Base-by-base conservation (phyloP, 495 filamentous ascomycete species). In the Penicillium riverlandense region DNA sequence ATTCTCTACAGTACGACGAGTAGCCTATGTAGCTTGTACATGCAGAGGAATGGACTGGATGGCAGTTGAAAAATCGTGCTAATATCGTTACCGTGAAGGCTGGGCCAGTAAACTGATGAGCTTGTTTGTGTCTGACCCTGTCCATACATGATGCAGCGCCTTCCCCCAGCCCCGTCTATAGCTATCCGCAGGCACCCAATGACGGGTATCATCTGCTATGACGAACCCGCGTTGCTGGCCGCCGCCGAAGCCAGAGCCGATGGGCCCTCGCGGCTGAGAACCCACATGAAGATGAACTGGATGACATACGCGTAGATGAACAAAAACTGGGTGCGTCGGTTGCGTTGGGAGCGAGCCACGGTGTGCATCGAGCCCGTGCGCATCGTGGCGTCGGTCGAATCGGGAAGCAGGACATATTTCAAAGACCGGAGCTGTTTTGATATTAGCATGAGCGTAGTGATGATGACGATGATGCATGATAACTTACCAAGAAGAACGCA, bases 281-380 rank as follows among this genome's bases (percentile, higher is more conserved):
- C 78, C 84, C 92, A 91, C 87, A 96, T 96, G 61, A 96, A 95
- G 43, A 90, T 57, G 38, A 97, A 80, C 65, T 98, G 92, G 41
- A 96, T 83, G 11, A 90, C 71, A 64, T 97, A 98, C 33, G 88
- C 86, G 69, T 98, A 98, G 47, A 91, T 67, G 66, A 97, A 96
- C 47, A 98, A 69, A 54, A 98, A 98, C 70, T 96, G 89, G 4
- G 90, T 96, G 44, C 92, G 75, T 61, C 88, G 80, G 65, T 85
- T 95, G 58, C 84, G 79, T 71, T 95, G 90, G 12, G 85, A 79
- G 50, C 90, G 79, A 32, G 82, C 82, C 45, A 90, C 80, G 16
- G 86, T 89, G 61, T 91, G 86, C 68, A 76, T 83, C 22, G 81
- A 79, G 39, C 74, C 74, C 8, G 77, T 80, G 45, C 80, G 78